Evolutionary conservation across 2,329 filamentous ascomycete species (phyloP).

Genomic region (Cladosporium cucumerinum): DNA sequence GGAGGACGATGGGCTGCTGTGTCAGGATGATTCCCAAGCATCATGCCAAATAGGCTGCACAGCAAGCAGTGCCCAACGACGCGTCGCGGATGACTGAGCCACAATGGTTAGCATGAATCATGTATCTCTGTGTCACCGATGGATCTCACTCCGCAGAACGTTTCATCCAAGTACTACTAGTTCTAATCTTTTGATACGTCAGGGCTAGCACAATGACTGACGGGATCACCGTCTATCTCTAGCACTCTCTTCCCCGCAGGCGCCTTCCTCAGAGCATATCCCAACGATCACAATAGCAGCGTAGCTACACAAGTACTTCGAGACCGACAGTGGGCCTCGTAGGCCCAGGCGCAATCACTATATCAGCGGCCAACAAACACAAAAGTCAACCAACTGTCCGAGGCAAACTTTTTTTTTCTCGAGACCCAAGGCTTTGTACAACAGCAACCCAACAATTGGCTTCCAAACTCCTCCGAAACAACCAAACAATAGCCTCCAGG

Average conservation of each 20-base stretch:
- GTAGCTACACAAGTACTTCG: background rate
- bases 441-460: slow-evolving; percentile 2
- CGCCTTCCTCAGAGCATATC: background rate
- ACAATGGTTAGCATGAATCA: background rate
- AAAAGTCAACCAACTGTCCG: background rate
- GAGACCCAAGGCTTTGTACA: slow-evolving; percentile 3
- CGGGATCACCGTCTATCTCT: background rate
- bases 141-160: background rate
- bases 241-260: background rate
- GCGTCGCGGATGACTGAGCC: background rate
- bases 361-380: slow-evolving; percentile 3
- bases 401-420: slow-evolving; percentile 11
- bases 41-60: background rate
- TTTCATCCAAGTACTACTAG: background rate
- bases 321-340: background rate
- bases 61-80: background rate
- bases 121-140: background rate
- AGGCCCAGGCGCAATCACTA: background rate
- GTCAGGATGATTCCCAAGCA: slow-evolving; percentile 10
- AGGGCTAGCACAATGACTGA: background rate
- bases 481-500: slow-evolving; percentile 6
- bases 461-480: background rate
- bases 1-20: slow-evolving; percentile 16
- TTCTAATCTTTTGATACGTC: background rate
- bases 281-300: background rate